phyloP scores from a whole-genome alignment of 306 rosid species.

The Inga oerstediana region DNA sequence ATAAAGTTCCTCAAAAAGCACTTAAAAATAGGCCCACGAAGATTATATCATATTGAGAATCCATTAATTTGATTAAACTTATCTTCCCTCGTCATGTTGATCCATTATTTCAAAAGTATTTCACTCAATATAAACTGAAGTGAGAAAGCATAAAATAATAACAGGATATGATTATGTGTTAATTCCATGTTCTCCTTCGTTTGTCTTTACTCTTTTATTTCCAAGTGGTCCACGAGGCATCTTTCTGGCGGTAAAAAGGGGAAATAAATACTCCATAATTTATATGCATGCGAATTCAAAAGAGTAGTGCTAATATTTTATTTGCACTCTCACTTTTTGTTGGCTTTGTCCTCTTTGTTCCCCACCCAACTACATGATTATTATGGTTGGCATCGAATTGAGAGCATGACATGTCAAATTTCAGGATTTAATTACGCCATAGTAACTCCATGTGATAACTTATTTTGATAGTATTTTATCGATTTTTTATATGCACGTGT shows the following conservation, averaged over 20 bases:
- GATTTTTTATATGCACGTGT: too few species aligned
- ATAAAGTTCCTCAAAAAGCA: neutral
- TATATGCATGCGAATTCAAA: neutral
- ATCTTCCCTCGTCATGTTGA: too few species aligned
- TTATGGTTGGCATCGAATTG: neutral
- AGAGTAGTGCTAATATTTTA: neutral
- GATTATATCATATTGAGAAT: neutral
- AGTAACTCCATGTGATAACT: neutral
- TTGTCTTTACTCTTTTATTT: neutral
- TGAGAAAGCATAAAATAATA: neutral
- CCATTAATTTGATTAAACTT: neutral
- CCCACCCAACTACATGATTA: constrained; percentile 23
- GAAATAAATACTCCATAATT: neutral
- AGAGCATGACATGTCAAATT: neutral
- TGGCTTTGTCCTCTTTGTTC: constrained; percentile 24
- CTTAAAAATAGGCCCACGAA: too few species aligned
- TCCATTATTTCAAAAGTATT: too few species aligned
- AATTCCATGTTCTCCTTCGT: neutral
- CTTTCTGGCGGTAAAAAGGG: neutral
- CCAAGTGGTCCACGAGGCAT: constrained; percentile 22
- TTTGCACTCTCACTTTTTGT: neutral
- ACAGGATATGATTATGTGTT: neutral
- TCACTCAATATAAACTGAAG: neutral
- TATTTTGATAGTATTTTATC: too few species aligned
- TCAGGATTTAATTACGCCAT: neutral